phyloP scores from a whole-genome alignment of 441 rosid species.

The Syzygium malaccense region DNA sequence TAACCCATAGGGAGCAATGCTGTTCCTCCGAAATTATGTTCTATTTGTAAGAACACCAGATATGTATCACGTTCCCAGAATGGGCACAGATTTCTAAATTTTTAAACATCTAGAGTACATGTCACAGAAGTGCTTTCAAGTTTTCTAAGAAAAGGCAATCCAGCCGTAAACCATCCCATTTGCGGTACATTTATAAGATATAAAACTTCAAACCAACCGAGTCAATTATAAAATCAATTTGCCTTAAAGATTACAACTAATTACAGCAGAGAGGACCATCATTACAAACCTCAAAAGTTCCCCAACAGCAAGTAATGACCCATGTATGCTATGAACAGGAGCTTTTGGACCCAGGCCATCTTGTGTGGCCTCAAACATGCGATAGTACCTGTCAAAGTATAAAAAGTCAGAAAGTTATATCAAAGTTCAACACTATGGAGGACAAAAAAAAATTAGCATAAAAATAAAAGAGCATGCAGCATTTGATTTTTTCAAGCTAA shows the following conservation, averaged over 20 bases:
- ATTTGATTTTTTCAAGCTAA: background rate
- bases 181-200: background rate
- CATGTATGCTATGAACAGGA: constrained; percentile 98
- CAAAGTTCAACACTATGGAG: background rate
- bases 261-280: background rate
- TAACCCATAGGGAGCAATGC: background rate
- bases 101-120: background rate
- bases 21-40: background rate
- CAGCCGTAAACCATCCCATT: background rate
- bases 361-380: constrained; percentile 99
- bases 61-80: background rate
- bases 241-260: background rate
- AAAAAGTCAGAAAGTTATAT: background rate
- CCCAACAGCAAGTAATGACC: constrained; percentile 99
- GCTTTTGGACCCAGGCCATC: constrained; percentile 97
- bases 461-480: background rate
- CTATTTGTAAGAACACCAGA: background rate
- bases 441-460: background rate
- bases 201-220: background rate
- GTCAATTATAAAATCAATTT: background rate
- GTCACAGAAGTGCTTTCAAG: background rate
- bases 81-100: background rate
- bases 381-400: constrained; percentile 68
- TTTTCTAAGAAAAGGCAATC: background rate
- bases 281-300: constrained; percentile 82